Conservation (phyloP, 164 flowering plant genomes). For the Annona cherimola region DNA sequence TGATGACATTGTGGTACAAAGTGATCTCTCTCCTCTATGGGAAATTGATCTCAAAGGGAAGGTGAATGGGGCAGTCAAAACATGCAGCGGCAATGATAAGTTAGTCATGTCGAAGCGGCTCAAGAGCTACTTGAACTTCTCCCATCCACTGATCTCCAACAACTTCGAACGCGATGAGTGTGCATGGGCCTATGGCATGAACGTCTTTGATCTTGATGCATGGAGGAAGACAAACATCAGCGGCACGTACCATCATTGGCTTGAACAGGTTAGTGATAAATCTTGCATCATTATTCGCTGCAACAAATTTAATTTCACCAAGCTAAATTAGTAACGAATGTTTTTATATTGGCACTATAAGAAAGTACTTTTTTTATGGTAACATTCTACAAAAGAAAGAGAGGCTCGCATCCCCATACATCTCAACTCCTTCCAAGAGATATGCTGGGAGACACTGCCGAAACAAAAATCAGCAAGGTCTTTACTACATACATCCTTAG, state of each 20-base stretch:
- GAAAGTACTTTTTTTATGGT: background rate
- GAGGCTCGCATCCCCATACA: background rate
- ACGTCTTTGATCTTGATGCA: conserved; percentile 78
- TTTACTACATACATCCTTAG: no score
- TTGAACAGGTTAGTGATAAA: conserved; percentile 48
- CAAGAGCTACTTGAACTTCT: conserved; percentile 89
- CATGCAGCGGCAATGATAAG: conserved; percentile 85
- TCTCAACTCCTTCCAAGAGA: background rate
- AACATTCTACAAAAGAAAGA: background rate
- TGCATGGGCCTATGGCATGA: conserved; percentile 99
- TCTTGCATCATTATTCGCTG: background rate
- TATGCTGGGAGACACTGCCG: background rate
- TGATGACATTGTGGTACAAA: conserved; percentile 89
- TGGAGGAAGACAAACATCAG: conserved; percentile 93
- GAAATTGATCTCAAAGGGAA: conserved; percentile 87
- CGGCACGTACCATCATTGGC: conserved; percentile 72
- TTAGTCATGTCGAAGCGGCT: conserved; percentile 88
- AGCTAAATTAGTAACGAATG: background rate
- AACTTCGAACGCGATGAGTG: conserved; percentile 79
- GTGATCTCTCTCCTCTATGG: conserved; percentile 87
- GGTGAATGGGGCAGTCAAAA: conserved; percentile 97
- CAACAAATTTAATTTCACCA: background rate
- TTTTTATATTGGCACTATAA: background rate
- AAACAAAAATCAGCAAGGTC: no score
- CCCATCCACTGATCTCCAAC: conserved; percentile 68